Base-by-base conservation (phyloP, 192 early-diverging fungal genomes). In the Phlyctochytrium planicorne region DNA sequence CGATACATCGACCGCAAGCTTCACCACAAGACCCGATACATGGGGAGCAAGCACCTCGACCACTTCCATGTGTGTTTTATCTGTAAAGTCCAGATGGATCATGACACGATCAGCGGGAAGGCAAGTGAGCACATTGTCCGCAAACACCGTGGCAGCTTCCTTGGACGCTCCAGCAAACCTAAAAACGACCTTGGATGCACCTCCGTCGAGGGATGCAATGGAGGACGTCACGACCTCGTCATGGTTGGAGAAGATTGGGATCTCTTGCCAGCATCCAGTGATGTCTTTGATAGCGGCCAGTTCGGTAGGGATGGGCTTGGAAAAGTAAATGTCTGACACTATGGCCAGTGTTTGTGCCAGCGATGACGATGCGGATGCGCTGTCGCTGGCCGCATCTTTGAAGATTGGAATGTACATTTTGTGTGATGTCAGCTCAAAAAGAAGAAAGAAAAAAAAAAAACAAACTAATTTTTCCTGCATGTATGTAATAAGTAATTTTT, bases 181-280 rank as follows among this genome's bases (percentile, higher is more conserved):
- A 14, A 52, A 27, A 34, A 68, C 34, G 61, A 66, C 34, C 65
- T 68, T 68, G 3, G 65, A 68, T 67, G 37, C 2, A 67, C 40
- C 34, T 30, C 31, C 34, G 34, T 68, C 65, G 31, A 68, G 10
- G 37, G 40, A n/a, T 32, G n/a, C 31, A 31, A 67, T 57, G 55
- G 55, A 14, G 25, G 20, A 29, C 12, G 10, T 57, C 10, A 57
- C 55, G 4, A 25, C 55, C 4, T 57, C 27, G 25, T 10, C 55
- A 14, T 57, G 55, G 20, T 47, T 20, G 40, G 40, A 6, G 40
- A 6, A 6, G 20, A 47, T 20, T 47, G 6, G 40, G 20, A 47
- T 20, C 20, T 47, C 40, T 47, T 47, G 6, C 40, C 40, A 47
- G 40, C 40, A 47, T 14, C 40, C 40, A 6, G 40, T 47, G 10